phyloP scores from a whole-genome alignment of 345 rosid species.

The Syzygium grande region DNA sequence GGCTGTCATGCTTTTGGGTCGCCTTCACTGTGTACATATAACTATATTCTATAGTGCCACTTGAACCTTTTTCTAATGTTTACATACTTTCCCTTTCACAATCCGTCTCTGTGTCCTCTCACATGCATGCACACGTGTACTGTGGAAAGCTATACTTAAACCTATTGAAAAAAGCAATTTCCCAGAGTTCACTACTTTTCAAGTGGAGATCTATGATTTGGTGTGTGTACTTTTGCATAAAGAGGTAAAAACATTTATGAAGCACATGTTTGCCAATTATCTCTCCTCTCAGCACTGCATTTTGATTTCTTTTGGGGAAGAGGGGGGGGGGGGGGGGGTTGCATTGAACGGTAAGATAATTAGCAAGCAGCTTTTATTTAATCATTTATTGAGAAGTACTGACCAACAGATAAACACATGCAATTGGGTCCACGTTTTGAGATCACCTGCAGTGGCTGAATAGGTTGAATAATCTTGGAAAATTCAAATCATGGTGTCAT shows the following conservation, averaged over 20 bases:
- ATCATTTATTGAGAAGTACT: not conserved
- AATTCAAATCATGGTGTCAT: not conserved
- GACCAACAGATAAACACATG: not conserved
- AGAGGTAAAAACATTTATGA: not conserved
- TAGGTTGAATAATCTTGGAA: not conserved
- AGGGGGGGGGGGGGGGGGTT: not conserved
- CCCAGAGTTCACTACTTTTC: not conserved
- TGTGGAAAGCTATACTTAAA: not conserved
- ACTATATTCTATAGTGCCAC: not conserved
- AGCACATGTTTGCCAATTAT: not conserved
- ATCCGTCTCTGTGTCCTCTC: not conserved
- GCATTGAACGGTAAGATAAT: not conserved
- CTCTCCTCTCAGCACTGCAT: not conserved
- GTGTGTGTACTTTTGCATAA: not conserved
- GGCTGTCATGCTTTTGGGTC: not conserved
- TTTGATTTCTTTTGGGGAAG: fast-evolving
- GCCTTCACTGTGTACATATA: not conserved
- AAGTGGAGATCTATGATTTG: not conserved
- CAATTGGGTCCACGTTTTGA: not conserved
- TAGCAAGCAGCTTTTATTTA: not conserved
- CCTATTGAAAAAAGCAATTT: not conserved
- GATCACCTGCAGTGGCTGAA: not conserved
- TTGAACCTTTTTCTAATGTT: not conserved
- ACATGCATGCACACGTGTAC: not conserved
- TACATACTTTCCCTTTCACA: not conserved